Conservation (phyloP, 805 yeast species). For the Lipomyces kockii region DNA sequence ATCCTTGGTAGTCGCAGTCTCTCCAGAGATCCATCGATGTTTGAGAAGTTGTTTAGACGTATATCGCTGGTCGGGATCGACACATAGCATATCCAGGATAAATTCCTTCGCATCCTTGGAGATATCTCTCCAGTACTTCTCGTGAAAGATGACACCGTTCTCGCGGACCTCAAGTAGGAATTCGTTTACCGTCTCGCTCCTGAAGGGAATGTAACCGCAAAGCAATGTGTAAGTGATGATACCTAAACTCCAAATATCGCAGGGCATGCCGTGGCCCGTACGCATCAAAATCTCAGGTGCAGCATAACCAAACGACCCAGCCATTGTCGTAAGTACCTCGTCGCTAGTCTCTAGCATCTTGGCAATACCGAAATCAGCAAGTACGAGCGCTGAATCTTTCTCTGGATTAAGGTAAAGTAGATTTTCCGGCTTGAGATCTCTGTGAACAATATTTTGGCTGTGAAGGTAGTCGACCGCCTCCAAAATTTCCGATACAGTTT, state of each 20-base stretch:
- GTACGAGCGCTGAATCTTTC: constrained; percentile 72
- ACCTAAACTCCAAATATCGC: constrained; percentile 96
- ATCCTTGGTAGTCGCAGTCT: constrained; percentile 57
- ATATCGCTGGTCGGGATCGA: constrained; percentile 69
- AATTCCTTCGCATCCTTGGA: constrained; percentile 81
- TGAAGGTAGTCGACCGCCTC: constrained; percentile 83
- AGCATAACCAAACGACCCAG: constrained; percentile 95
- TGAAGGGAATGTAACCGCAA: constrained; percentile 91
- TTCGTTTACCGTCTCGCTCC: constrained; percentile 79
- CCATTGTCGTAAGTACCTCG: constrained; percentile 69
- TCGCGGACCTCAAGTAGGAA: constrained; percentile 82
- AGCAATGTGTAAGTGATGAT: constrained; percentile 87
- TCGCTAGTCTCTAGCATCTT: constrained; percentile 65
- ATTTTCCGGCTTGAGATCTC: constrained; percentile 95
- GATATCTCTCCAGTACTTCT: constrained; percentile 82
- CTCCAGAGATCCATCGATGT: constrained; percentile 72
- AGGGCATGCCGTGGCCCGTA: constrained; percentile 90
- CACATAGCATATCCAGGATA: constrained; percentile 69
- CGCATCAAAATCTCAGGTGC: constrained; percentile 91
- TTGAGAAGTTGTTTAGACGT: constrained; percentile 59
- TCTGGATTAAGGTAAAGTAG: constrained; percentile 68
- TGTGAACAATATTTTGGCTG: constrained; percentile 76
- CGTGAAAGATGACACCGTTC: constrained; percentile 81
- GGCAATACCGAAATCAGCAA: constrained; percentile 97
- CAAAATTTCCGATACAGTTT: constrained; percentile 71